Evolutionary conservation across 2,329 filamentous ascomycete genomes (phyloP).

Genomic region (Stemphylium vesicarium): DNA sequence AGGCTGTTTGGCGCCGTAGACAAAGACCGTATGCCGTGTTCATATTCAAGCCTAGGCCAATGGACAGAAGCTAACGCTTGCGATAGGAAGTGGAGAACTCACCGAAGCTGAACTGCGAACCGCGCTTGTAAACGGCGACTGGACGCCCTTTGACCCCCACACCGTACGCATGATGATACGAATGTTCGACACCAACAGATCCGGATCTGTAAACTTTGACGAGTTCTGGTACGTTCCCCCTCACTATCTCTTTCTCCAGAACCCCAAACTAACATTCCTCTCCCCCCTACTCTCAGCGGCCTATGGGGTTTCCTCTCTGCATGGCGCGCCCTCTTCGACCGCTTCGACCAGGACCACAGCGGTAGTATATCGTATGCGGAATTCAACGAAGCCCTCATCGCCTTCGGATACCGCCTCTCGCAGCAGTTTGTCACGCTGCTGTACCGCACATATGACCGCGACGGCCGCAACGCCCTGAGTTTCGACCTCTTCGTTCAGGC

Average conservation of each 20-base stretch:
- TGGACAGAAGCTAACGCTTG: conserved; percentile 8
- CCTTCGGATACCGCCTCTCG: conserved; percentile 91
- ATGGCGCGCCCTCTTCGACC: conserved; percentile 93
- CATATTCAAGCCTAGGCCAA: neutral
- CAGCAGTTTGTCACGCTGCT: conserved; percentile 82
- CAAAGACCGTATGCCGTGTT: conserved; percentile 67
- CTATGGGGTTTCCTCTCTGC: conserved; percentile 95
- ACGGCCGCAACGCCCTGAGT: conserved; percentile 55
- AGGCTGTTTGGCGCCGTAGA: conserved; percentile 91
- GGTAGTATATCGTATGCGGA: conserved; percentile 87
- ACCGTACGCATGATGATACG: conserved; percentile 99
- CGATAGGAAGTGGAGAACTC: conserved; percentile 74
- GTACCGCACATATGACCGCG: conserved; percentile 82
- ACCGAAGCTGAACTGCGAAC: conserved; percentile 86
- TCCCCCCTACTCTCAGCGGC: conserved; percentile 56
- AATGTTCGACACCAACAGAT: conserved; percentile 96
- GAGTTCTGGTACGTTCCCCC: conserved; percentile 74
- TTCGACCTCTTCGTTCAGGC: conserved; percentile 98
- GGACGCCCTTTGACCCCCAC: conserved; percentile 88
- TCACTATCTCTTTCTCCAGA: neutral
- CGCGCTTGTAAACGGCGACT: conserved; percentile 95
- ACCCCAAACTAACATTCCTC: conserved; percentile 7
- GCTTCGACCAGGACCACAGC: conserved; percentile 85
- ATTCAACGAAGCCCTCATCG: conserved; percentile 85
- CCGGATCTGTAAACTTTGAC: conserved; percentile 87